Conservation (phyloP, 2,329 filamentous ascomycete species). For the Exserohilum turcica region DNA sequence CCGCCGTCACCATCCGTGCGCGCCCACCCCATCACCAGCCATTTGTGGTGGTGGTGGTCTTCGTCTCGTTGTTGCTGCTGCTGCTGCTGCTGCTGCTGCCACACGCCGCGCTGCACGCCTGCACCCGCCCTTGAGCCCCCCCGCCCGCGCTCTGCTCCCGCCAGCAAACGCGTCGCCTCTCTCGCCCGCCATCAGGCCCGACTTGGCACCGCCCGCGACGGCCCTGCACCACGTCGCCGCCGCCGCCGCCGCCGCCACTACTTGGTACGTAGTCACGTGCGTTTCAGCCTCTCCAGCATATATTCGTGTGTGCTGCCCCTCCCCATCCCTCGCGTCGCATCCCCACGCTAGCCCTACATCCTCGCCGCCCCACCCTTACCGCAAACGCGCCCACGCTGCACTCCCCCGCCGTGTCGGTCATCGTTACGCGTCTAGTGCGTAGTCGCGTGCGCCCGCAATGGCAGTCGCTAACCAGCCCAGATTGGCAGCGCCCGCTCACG, state of each 20-base stretch:
- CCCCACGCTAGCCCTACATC: constrained; percentile 27
- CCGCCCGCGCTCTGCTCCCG: constrained; percentile 24
- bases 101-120: constrained; percentile 14
- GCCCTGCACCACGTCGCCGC: constrained; percentile 28
- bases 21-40: constrained; percentile 16
- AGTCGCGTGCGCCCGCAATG: constrained; percentile 22
- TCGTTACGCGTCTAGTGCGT: constrained; percentile 21
- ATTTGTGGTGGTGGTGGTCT: constrained; percentile 30
- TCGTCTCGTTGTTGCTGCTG: background rate
- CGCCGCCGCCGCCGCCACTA: constrained; percentile 22
- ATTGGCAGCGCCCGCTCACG: constrained; percentile 18
- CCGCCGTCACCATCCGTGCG: constrained; percentile 30
- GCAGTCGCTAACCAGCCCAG: constrained; percentile 24
- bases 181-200: constrained; percentile 18
- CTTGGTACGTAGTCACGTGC: constrained; percentile 42
- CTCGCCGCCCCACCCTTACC: constrained; percentile 17
- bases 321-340: constrained; percentile 14
- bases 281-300: constrained; percentile 38
- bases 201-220: constrained; percentile 31
- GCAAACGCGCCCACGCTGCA: constrained; percentile 19
- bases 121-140: constrained; percentile 23
- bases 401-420: constrained; percentile 8
- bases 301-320: constrained; percentile 30
- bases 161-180: constrained; percentile 33
- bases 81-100: background rate